Evolutionary conservation across 1,139 yeast genomes (phyloP).

Genomic region (Pichia sp.): DNA sequence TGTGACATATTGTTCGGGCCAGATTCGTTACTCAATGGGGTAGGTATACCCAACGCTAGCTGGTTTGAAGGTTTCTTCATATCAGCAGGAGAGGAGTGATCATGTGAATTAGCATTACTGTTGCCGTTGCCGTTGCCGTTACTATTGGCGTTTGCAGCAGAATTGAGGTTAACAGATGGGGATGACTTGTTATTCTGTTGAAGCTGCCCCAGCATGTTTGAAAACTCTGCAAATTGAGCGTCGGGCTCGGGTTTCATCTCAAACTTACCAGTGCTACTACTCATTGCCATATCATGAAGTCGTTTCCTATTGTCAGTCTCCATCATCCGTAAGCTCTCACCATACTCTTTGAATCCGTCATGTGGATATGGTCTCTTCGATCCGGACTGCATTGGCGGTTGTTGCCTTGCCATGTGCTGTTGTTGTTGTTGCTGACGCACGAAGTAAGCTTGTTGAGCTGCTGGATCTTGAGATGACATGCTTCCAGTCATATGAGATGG

Average conservation of each 20-base stretch:
- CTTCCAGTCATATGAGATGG: neutral
- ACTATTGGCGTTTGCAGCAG: too few relatives aligned
- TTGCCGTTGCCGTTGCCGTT: too few relatives aligned
- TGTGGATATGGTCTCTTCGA: conserved; percentile 18
- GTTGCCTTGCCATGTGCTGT: neutral
- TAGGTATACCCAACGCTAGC: too few relatives aligned
- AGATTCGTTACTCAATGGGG: too few relatives aligned
- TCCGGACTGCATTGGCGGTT: neutral
- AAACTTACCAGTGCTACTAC: neutral
- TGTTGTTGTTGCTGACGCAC: conserved; percentile 1
- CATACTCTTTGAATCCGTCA: conserved; percentile 41
- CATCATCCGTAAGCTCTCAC: conserved; percentile 45
- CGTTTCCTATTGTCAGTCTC: conserved; percentile 44
- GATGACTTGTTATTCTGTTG: neutral
- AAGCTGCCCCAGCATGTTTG: conserved; percentile 18
- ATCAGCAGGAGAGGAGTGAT: too few relatives aligned
- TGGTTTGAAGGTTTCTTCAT: too few relatives aligned
- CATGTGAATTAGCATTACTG: too few relatives aligned
- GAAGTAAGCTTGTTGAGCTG: too few relatives aligned
- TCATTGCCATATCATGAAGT: conserved; percentile 18
- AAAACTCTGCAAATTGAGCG: conserved; percentile 23
- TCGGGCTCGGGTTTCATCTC: conserved; percentile 5
- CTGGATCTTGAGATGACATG: neutral
- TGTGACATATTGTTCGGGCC: too few relatives aligned
- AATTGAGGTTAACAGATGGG: too few relatives aligned